These are phyloP conservation scores for Solanum habrochaites DNA, from an alignment of 257 asterid genomes.

Conservation along the genomic window DNA sequence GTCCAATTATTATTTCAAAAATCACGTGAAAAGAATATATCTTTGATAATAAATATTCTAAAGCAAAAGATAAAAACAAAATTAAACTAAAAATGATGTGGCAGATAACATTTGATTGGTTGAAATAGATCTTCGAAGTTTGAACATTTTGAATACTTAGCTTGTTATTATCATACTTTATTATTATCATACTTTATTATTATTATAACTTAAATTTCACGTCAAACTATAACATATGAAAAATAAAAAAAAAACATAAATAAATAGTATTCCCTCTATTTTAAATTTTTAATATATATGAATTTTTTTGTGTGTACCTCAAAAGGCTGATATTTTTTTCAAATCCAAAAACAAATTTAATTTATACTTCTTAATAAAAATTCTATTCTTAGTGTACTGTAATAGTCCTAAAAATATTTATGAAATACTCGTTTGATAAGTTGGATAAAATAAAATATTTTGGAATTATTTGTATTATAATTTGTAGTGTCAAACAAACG, in stretches of 20 bases:
- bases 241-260: too few species aligned
- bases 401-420: too few species aligned
- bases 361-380: too few species aligned
- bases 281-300: too few species aligned
- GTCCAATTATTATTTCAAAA: neutral
- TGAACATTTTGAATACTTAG: neutral
- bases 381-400: neutral
- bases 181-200: too few species aligned
- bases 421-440: neutral
- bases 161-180: too few species aligned
- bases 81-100: neutral
- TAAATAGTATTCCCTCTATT: neutral
- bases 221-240: too few species aligned
- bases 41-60: neutral
- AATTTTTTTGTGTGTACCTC: too few species aligned
- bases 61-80: neutral
- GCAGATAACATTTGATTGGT: neutral
- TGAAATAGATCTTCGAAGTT: neutral
- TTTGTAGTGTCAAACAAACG: too few species aligned
- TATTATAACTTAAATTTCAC: neutral
- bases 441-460: rapidly evolving
- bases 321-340: too few species aligned
- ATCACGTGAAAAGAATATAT: neutral
- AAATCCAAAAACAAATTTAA: too few species aligned
- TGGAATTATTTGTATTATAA: too few species aligned